phyloP scores from a whole-genome alignment of 257 asterid genomes.

The Scutellaria baicalensis region DNA sequence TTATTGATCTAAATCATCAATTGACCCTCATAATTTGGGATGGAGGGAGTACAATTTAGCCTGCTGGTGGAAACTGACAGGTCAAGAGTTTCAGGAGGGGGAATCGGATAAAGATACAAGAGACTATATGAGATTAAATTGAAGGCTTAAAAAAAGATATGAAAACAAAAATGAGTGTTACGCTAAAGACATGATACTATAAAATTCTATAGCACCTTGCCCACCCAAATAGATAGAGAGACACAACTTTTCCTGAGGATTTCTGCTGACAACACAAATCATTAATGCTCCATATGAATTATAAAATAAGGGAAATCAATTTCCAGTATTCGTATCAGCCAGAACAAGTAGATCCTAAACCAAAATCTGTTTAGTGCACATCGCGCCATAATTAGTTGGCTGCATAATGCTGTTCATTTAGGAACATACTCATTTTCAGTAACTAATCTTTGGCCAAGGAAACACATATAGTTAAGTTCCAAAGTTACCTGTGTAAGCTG shows the following conservation, averaged over 20 bases:
- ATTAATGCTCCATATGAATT: not conserved
- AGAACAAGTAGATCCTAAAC: not conserved
- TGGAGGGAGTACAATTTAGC: not conserved
- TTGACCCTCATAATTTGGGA: not conserved
- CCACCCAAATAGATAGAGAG: not conserved
- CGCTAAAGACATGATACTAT: not conserved
- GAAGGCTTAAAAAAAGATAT: not conserved
- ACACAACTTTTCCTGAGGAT: not conserved
- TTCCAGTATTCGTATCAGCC: not conserved
- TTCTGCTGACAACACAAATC: not conserved
- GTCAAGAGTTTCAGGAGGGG: not conserved
- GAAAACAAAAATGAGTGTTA: not conserved
- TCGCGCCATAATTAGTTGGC: not conserved
- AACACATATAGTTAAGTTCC: not conserved
- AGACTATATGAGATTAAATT: not conserved
- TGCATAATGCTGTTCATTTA: not conserved
- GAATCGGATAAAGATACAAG: not conserved
- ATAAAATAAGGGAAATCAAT: not conserved
- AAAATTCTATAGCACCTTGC: not conserved
- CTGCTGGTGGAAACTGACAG: not conserved
- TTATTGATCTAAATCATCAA: not conserved
- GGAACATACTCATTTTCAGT: not conserved
- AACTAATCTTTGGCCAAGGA: not conserved
- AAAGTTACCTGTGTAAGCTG: conserved; percentile 82
- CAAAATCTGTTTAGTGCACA: not conserved